phyloP scores from a whole-genome alignment of 2,329 filamentous ascomycete genomes.

The Calonectria naviculata region DNA sequence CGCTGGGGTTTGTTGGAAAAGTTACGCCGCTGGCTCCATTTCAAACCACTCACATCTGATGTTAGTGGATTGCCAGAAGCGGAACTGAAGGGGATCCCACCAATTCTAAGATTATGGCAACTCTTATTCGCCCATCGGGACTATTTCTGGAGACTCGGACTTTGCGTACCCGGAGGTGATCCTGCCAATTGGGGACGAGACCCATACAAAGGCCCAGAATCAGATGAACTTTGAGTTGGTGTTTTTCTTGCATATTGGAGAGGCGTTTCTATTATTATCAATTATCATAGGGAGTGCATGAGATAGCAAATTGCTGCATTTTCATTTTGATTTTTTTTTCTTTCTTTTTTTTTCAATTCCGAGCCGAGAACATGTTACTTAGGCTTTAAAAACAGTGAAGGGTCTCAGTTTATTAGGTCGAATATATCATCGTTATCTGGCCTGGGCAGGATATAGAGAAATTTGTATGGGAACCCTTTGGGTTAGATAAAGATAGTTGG shows the following conservation, averaged over 20 bases:
- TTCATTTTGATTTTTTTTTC: background rate
- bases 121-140: slow-evolving; percentile 93
- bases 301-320: background rate
- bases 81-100: slow-evolving; percentile 61
- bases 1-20: slow-evolving; percentile 43
- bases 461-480: background rate
- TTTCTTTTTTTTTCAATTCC: background rate
- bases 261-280: slow-evolving; percentile 10
- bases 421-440: background rate
- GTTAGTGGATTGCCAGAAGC: slow-evolving; percentile 31
- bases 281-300: too few species aligned
- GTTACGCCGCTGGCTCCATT: slow-evolving; percentile 38
- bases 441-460: background rate
- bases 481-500: slow-evolving; percentile 1
- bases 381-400: too few species aligned
- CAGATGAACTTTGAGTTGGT: slow-evolving; percentile 50
- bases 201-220: slow-evolving; percentile 53
- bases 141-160: slow-evolving; percentile 93
- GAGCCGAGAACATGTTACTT: background rate
- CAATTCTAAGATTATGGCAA: slow-evolving; percentile 83
- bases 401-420: background rate
- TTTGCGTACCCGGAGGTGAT: slow-evolving; percentile 87
- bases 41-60: slow-evolving; percentile 36
- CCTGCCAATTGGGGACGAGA: slow-evolving; percentile 73
- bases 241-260: background rate